A percentile compares a stretch with the other conserved stretches of the same genome.
These are phyloP conservation scores for Backusella morwellensis DNA, from an alignment of 192 early-diverging fungal genomes.

Conservation along the genomic window DNA sequence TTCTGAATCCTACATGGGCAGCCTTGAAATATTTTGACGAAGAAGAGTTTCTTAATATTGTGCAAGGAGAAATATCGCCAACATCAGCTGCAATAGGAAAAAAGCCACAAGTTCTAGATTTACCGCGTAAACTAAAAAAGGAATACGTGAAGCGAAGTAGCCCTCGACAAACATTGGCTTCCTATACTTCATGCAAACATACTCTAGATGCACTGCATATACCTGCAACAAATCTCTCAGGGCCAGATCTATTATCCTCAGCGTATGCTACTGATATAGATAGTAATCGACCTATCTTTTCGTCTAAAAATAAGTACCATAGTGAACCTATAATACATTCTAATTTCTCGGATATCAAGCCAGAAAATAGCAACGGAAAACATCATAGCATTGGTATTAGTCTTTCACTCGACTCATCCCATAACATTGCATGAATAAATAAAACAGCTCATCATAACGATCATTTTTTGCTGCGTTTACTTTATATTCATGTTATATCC, in stretches of 20 bases:
- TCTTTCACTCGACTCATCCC: background rate
- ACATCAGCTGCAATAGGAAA: slow-evolving; percentile 9
- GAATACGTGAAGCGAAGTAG: background rate
- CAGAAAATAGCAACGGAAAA: background rate
- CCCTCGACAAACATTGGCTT: background rate
- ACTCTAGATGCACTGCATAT: background rate
- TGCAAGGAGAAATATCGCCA: slow-evolving; percentile 25
- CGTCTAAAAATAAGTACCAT: background rate
- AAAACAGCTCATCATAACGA: too few relatives aligned
- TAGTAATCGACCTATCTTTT: background rate
- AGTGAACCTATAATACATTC: background rate
- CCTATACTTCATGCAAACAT: background rate
- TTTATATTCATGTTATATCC: too few relatives aligned
- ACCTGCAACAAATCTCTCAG: background rate
- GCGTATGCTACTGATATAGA: background rate
- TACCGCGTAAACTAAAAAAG: background rate
- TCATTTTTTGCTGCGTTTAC: too few relatives aligned
- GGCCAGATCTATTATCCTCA: background rate
- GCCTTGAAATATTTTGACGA: slow-evolving; percentile 39
- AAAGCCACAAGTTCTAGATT: background rate
- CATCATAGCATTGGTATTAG: background rate
- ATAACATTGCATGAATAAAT: background rate
- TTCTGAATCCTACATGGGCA: slow-evolving; percentile 36
- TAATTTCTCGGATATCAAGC: background rate
- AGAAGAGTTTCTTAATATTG: slow-evolving; percentile 29